Evolutionary conservation across 192 early-diverging fungal species (phyloP).

Genomic region (Coemansia sp.): DNA sequence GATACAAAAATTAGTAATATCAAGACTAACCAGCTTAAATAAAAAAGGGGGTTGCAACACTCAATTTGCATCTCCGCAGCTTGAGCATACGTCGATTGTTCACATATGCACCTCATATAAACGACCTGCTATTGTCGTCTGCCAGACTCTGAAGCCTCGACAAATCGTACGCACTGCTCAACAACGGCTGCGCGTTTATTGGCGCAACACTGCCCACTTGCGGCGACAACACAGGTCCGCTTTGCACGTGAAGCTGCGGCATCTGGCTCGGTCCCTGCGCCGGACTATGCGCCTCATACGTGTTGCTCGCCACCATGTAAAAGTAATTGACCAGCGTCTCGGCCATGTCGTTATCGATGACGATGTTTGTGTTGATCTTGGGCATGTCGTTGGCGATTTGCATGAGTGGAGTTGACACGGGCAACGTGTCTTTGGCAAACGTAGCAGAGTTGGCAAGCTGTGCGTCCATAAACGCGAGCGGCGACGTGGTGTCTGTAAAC

Average conservation of each 20-base stretch:
- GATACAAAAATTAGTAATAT: neutral
- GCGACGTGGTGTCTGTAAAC: neutral
- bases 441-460: too few species aligned
- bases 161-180: constrained; percentile 26
- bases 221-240: constrained; percentile 21
- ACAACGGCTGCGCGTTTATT: constrained; percentile 13
- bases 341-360: constrained; percentile 55
- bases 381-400: constrained; percentile 9
- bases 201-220: constrained; percentile 4
- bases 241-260: constrained; percentile 5
- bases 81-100: neutral
- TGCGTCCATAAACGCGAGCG: neutral
- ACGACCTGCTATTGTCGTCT: constrained; percentile 25
- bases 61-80: constrained; percentile 5
- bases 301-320: constrained; percentile 49
- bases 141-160: constrained; percentile 25
- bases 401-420: neutral
- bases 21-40: too few species aligned
- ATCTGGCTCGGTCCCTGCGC: constrained; percentile 5
- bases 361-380: constrained; percentile 48
- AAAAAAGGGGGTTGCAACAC: too few species aligned
- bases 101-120: constrained; percentile 17
- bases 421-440: too few species aligned
- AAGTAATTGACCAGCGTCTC: constrained; percentile 56
- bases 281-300: constrained; percentile 11